A percentile compares a stretch with the other conserved stretches of the same genome.
These are phyloP conservation scores for Phytophthora syringae DNA, from an alignment of 352 stramenopile genomes.

Conservation along the genomic window DNA sequence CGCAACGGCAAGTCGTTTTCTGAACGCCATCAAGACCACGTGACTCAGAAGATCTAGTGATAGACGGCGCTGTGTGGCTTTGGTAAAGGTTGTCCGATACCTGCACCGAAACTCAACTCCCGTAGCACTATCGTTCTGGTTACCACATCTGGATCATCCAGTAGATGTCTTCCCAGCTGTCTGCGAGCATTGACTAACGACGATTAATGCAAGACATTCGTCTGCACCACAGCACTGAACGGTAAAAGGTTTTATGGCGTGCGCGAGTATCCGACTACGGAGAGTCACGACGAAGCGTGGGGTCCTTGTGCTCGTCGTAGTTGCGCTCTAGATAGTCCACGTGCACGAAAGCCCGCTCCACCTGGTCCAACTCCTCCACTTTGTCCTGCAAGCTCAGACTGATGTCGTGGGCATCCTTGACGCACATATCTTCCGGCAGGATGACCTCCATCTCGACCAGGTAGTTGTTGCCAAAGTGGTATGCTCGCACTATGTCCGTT, in stretches of 20 bases:
- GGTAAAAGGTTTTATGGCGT: neutral
- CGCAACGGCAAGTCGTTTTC: constrained; percentile 14
- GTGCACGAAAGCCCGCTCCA: constrained; percentile 98
- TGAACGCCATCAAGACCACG: constrained; percentile 9
- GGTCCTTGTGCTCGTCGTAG: constrained; percentile 92
- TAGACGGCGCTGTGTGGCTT: constrained; percentile 10
- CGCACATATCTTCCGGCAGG: constrained; percentile 88
- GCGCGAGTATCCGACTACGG: constrained; percentile 13
- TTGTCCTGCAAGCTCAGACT: constrained; percentile 96
- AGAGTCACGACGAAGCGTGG: constrained; percentile 66
- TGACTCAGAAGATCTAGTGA: constrained; percentile 25
- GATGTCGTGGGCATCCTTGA: constrained; percentile 96
- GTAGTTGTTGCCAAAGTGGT: constrained; percentile 98
- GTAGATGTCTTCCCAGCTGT: neutral
- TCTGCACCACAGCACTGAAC: neutral
- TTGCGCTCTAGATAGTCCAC: constrained; percentile 95
- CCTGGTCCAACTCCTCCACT: constrained; percentile 95
- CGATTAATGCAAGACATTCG: too few relatives aligned
- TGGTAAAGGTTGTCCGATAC: neutral
- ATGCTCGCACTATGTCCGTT: constrained; percentile 94
- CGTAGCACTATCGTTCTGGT: constrained; percentile 2
- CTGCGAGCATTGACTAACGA: neutral
- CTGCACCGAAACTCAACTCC: neutral
- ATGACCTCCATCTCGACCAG: constrained; percentile 90
- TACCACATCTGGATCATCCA: neutral